Evolutionary conservation across 306 rosid species (phyloP), one percentile per base, ranked within the genome.

Genomic region (Urtica urens): DNA sequence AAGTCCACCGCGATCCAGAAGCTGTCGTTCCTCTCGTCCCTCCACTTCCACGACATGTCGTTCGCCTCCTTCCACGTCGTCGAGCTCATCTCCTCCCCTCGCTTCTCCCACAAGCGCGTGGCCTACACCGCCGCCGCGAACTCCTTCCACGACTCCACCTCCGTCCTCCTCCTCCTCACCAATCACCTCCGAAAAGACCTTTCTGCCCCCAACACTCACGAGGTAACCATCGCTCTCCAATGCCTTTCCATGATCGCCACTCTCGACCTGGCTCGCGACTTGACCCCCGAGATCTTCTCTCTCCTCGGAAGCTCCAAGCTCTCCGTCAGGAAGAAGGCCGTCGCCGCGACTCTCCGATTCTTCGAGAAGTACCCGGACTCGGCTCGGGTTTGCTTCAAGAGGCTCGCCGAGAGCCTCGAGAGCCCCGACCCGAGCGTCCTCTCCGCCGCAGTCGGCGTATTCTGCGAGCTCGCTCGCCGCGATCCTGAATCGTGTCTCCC

Each of bases 171-270:
- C 17, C 93, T 90, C 60, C 77, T 81, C 60, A 90, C 95, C 49
- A 74, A 90, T 42, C 97, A 90, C 82, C 95, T 90, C 48, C 84
- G 97, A 24, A 90, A 90, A 52, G 95, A 84, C 63, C 88, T 90
- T 30, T 59, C 76, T 3, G 60, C 76, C 38, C 23, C 76, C 27
- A 83, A 76, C 42, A 68, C 67, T 45, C 64, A 62, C 53, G 95
- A 90, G 75, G 87, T 72, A 20, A 68, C 82, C 16, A 79, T 90
- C 18, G 94, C 94, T 1, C 94, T 84, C 12, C 71, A 81, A 20
- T 79, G 82, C 44, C 61, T 90, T 21, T 77, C 97, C 0, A 70
- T 69, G 52, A 77, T 84, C 20, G 95, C 80, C 10, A 84, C 92
- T 3, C 19, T 57, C 39, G 97, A 90, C 59, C 85, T 90, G 45